Conservation (phyloP, 2,329 filamentous ascomycete genomes). For the Cytospora leucostoma region DNA sequence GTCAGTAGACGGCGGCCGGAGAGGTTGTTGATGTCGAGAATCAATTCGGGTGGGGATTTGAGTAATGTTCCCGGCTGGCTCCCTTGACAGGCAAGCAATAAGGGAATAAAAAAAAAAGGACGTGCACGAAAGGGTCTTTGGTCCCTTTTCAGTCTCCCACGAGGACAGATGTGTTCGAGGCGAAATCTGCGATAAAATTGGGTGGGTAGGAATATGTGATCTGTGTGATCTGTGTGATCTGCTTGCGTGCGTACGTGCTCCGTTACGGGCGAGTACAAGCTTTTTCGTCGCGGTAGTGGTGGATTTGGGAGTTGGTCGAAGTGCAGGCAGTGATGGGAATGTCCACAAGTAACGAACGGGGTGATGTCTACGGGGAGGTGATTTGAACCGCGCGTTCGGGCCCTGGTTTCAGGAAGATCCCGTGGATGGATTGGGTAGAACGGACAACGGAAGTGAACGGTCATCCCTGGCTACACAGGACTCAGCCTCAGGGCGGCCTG, state of each 20-base stretch:
- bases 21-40: slow-evolving; percentile 15
- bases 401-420: slow-evolving; percentile 2
- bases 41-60: slow-evolving; percentile 12
- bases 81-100: slow-evolving; percentile 16
- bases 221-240: background rate
- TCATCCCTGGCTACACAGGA: background rate
- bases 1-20: slow-evolving; percentile 13
- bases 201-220: slow-evolving; percentile 19
- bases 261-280: background rate
- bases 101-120: slow-evolving; percentile 4
- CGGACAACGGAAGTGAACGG: background rate
- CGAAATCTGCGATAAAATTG: slow-evolving; percentile 22
- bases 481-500: background rate
- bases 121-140: slow-evolving; percentile 4
- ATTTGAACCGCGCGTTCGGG: background rate
- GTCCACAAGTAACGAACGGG: background rate
- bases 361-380: background rate
- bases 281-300: background rate
- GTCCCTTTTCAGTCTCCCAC: slow-evolving; percentile 14
- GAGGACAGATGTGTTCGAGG: slow-evolving; percentile 18
- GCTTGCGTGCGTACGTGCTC: background rate
- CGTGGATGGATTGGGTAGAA: background rate
- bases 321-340: background rate
- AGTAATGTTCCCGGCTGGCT: slow-evolving; percentile 14
- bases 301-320: background rate